Evolutionary conservation across 306 rosid genomes (phyloP).

Genomic region (Cucurbita moschata): DNA sequence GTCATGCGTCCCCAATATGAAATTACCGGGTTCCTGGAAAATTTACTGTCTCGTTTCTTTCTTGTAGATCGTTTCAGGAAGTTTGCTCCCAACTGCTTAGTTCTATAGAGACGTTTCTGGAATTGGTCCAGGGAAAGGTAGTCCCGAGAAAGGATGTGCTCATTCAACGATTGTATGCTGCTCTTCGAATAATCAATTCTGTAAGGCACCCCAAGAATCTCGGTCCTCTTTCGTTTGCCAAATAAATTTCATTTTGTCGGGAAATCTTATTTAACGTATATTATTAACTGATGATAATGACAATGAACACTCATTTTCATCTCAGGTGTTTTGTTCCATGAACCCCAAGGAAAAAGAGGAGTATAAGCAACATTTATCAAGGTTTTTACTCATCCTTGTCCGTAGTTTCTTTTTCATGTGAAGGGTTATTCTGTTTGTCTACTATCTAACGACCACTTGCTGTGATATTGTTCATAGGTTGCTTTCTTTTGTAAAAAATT

Average conservation of each 20-base stretch:
- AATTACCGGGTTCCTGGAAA: neutral
- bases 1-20: neutral
- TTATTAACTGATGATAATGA: neutral
- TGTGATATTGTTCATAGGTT: slow-evolving; percentile 37
- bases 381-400: slow-evolving; percentile 25
- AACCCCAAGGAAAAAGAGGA: slow-evolving; percentile 29
- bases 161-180: slow-evolving; percentile 24
- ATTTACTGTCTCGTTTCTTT: slow-evolving; percentile 6
- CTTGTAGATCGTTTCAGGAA: slow-evolving; percentile 60
- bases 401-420: neutral
- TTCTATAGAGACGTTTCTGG: slow-evolving; percentile 28
- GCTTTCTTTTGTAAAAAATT: slow-evolving; percentile 39
- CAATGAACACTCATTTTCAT: slow-evolving; percentile 6
- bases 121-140: slow-evolving; percentile 18
- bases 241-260: neutral
- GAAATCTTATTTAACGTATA: neutral
- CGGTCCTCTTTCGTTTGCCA: neutral
- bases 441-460: slow-evolving; percentile 5
- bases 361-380: slow-evolving; percentile 26
- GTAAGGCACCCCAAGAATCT: slow-evolving; percentile 31
- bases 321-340: slow-evolving; percentile 58
- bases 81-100: slow-evolving; percentile 35
- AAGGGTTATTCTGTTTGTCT: slow-evolving; percentile 12
- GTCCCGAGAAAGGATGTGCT: slow-evolving; percentile 36
- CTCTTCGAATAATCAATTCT: slow-evolving; percentile 36